Percentiles rank a stretch among this genome's conserved stretches.
Evolutionary conservation across 495 filamentous ascomycete genomes (phyloP).

Genomic region (Podospora anserina): DNA sequence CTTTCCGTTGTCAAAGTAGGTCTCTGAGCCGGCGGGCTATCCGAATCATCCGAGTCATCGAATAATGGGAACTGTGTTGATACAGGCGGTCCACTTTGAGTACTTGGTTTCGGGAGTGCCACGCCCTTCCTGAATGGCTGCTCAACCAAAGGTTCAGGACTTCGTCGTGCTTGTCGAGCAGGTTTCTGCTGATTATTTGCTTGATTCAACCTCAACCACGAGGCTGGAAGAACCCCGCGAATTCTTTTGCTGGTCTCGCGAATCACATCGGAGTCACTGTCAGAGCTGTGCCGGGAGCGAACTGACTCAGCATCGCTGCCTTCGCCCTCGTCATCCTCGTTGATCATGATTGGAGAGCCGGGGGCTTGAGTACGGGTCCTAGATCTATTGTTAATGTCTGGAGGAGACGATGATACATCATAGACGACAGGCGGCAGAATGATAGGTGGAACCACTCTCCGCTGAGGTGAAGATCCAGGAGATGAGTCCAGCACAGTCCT

Average conservation of each 20-base stretch:
- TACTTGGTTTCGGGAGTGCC: conserved; percentile 41
- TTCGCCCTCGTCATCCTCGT: conserved; percentile 19
- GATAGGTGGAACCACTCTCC: conserved; percentile 8
- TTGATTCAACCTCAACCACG: conserved; percentile 76
- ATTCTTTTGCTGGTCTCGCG: conserved; percentile 54
- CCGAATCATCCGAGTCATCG: conserved; percentile 48
- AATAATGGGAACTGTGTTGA: conserved; percentile 40
- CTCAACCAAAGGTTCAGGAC: conserved; percentile 34
- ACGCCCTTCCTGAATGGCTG: conserved; percentile 52
- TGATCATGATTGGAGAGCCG: conserved; percentile 17
- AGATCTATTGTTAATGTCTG: background rate
- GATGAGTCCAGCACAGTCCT: conserved; percentile 22
- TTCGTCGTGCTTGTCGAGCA: conserved; percentile 38
- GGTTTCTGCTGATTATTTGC: conserved; percentile 28
- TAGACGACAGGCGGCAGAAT: conserved; percentile 18
- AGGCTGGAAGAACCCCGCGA: conserved; percentile 84
- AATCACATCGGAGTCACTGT: conserved; percentile 45
- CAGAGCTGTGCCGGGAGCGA: conserved; percentile 22
- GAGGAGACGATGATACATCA: conserved; percentile 27
- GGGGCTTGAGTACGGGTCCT: background rate
- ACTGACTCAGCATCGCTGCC: conserved; percentile 19
- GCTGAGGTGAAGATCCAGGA: conserved; percentile 23
- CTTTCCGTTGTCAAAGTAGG: background rate
- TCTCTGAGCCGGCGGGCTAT: conserved; percentile 10
- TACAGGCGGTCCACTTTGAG: conserved; percentile 18